phyloP scores from a whole-genome alignment of 805 yeast species.

The Cyberlindnera japonica region DNA sequence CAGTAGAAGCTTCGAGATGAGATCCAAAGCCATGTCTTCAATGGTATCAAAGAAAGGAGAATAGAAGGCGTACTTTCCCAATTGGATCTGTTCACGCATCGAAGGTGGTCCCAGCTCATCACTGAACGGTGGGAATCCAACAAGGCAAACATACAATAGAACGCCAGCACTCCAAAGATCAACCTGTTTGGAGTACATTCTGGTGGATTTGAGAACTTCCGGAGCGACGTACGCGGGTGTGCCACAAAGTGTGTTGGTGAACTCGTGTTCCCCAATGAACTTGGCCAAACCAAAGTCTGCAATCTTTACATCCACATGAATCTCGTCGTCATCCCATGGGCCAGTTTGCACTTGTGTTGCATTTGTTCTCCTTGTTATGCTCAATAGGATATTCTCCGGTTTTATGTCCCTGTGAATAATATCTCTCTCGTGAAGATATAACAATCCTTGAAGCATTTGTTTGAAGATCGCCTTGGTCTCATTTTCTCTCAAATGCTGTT shows the following conservation, averaged over 20 bases:
- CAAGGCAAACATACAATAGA: constrained; percentile 68
- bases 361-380: constrained; percentile 42
- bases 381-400: constrained; percentile 65
- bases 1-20: constrained; percentile 58
- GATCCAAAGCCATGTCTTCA: constrained; percentile 59
- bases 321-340: constrained; percentile 49
- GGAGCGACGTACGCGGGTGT: constrained; percentile 90
- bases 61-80: constrained; percentile 67
- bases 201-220: constrained; percentile 52
- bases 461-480: constrained; percentile 62
- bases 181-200: constrained; percentile 64
- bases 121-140: constrained; percentile 84
- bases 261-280: constrained; percentile 62
- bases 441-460: constrained; percentile 63
- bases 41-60: constrained; percentile 79
- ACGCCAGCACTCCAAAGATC: constrained; percentile 86
- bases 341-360: constrained; percentile 31
- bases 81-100: constrained; percentile 69
- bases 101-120: constrained; percentile 78
- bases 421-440: constrained; percentile 62
- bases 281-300: constrained; percentile 77
- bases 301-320: constrained; percentile 63
- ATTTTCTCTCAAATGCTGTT: constrained; percentile 55
- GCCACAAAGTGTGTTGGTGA: constrained; percentile 78
- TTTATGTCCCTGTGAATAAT: constrained; percentile 77